phyloP scores from a whole-genome alignment of 169 alveolate species.

The Sarcocystis neurona region DNA sequence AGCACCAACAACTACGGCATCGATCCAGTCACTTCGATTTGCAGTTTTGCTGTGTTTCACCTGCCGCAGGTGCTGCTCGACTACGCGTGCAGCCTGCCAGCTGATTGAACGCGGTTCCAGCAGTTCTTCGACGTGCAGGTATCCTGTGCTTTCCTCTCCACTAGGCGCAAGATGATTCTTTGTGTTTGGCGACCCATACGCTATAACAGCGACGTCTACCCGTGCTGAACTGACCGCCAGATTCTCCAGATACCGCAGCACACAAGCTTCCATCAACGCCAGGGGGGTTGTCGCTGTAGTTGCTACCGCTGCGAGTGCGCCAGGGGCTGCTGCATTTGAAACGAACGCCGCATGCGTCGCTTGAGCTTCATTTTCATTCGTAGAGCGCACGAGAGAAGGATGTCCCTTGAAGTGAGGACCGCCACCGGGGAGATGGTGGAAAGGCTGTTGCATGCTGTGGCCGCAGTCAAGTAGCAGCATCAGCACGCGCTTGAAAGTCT shows the following conservation, averaged over 20 bases:
- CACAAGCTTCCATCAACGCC: too few species aligned
- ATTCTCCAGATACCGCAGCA: not conserved
- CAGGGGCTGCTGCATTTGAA: too few species aligned
- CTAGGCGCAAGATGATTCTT: not conserved
- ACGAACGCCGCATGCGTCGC: too few species aligned
- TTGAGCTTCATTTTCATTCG: too few species aligned
- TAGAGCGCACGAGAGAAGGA: not conserved
- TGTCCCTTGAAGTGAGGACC: not conserved
- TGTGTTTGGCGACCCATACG: not conserved
- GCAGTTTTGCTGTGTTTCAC: not conserved
- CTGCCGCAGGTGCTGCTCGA: too few species aligned
- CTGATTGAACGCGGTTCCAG: not conserved
- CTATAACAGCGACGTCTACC: constrained; percentile 15
- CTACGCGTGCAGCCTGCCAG: not conserved
- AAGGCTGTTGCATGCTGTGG: not conserved
- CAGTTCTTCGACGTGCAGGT: not conserved
- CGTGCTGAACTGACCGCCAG: constrained; percentile 13
- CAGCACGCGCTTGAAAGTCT: constrained; percentile 1
- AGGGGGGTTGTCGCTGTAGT: too few species aligned
- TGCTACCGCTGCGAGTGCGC: too few species aligned
- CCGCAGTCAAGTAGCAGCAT: constrained; percentile 30
- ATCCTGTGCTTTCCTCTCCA: not conserved
- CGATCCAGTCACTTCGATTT: constrained; percentile 1
- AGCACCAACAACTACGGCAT: constrained; percentile 11
- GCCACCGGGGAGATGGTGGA: too few species aligned